Evolutionary conservation across 495 filamentous ascomycete species (phyloP), one percentile per base, ranked within the genome.

Genomic region (Astrocystis sublimbata): DNA sequence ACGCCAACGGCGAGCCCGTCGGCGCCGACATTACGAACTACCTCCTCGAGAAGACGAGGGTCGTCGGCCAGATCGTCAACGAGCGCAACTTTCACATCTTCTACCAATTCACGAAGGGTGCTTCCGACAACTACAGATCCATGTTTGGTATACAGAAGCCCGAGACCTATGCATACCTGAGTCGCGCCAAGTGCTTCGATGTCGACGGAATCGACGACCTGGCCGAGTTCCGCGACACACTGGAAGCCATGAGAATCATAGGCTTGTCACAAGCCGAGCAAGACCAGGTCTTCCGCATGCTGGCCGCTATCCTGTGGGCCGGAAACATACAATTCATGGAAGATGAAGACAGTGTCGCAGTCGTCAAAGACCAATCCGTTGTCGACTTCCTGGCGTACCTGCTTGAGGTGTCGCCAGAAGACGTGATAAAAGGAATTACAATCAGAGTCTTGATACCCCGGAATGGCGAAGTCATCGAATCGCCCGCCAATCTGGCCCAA

Each of bases 71-170:
- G 78, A 98, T 97, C 65, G 82, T 75, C 59, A 93, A 98, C 64
- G 96, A 99, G 81, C 86, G 96, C 64, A 98, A 96, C 73, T 99
- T 99, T 77, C 96, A 99, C 75, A 98, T 99, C 67, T 98, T 99
- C 74, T 99, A 99, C 75, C 96, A 99, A 73, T 97, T 97, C 75
- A 89, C 96, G 21, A 99, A 99, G 73, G 92, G 89, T 1, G 96
- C 94, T 13, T 89, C 92, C 9, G 83, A 89, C 68, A 87, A 89
- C 46, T 96, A 97, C 73, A 81, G 92, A 72, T 86, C 92, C 62
- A 88, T 77, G 36, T 97, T 90, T 71, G 94, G 94, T 31, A 77
- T 99, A 2, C 94, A 97, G 71, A 88, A 87, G 64, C 96, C 96
- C 24, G 90, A 96, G 64, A 90, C 92, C 28, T 99, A 99, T 75